phyloP scores from a whole-genome alignment of 805 yeast genomes.

The Blastobotrys muscicola region DNA sequence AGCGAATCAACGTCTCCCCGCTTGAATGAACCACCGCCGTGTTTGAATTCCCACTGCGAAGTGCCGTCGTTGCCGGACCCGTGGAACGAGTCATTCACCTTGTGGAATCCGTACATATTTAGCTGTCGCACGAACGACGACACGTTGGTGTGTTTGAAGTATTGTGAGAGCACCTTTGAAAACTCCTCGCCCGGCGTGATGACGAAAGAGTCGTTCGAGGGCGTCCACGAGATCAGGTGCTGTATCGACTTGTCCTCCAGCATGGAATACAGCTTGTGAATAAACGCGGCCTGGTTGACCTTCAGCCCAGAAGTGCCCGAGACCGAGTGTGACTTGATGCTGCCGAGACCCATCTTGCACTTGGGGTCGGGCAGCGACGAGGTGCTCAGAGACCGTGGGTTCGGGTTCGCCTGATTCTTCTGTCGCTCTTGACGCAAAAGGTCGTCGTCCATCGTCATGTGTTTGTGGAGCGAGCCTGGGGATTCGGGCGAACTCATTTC shows the following conservation, averaged over 20 bases:
- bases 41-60: conserved; percentile 77
- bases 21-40: conserved; percentile 65
- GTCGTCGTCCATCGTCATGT: no score
- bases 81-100: conserved; percentile 35
- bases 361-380: not conserved
- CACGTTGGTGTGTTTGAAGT: conserved; percentile 90
- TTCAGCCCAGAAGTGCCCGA: conserved; percentile 10
- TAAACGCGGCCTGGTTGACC: conserved; percentile 53
- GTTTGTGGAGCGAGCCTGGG: no score
- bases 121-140: conserved; percentile 89
- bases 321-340: not conserved
- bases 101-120: conserved; percentile 95
- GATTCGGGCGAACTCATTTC: no score
- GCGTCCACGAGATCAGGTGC: conserved; percentile 83
- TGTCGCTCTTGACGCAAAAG: no score
- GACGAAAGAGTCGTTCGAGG: conserved; percentile 58
- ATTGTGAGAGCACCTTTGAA: conserved; percentile 56
- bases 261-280: conserved; percentile 86
- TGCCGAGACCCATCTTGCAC: not conserved
- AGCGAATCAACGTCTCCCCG: conserved; percentile 73
- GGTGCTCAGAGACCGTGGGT: not conserved
- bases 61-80: conserved; percentile 7
- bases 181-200: conserved; percentile 84
- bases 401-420: not conserved
- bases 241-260: conserved; percentile 63